Conservation (phyloP, 495 filamentous ascomycete genomes). For the Hamigera avellanea region DNA sequence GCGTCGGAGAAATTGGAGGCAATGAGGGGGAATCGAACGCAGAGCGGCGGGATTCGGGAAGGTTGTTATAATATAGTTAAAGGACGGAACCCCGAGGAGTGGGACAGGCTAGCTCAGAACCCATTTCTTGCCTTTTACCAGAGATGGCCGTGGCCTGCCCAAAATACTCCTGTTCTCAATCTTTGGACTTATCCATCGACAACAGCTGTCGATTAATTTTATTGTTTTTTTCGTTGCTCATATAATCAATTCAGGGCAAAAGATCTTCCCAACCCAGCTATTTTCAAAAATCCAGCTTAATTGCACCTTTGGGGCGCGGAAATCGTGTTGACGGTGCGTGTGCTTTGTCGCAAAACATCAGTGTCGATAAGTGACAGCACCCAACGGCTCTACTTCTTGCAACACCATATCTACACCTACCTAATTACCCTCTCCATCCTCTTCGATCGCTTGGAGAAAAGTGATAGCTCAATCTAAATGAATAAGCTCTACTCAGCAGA, state of each 20-base stretch:
- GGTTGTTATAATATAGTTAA: slow-evolving; percentile 7
- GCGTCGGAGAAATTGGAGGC: slow-evolving; percentile 3
- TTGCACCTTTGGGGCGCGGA: background rate
- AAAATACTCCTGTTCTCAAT: slow-evolving; percentile 46
- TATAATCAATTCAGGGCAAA: background rate
- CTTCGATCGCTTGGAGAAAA: no score
- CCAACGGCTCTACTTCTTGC: no score
- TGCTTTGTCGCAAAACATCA: background rate
- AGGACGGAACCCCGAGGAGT: slow-evolving; percentile 21
- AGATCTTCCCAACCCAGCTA: no score
- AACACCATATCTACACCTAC: background rate
- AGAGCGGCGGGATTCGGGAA: background rate
- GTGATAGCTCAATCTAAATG: no score
- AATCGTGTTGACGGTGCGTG: slow-evolving; percentile 1
- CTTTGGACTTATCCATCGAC: slow-evolving; percentile 42
- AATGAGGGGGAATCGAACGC: slow-evolving; percentile 17
- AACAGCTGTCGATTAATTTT: slow-evolving; percentile 29
- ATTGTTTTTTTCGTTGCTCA: slow-evolving; percentile 10
- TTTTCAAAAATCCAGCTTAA: no score
- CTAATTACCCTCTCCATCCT: no score
- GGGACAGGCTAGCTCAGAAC: slow-evolving; percentile 46
- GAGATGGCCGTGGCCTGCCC: slow-evolving; percentile 53
- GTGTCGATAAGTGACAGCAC: slow-evolving; percentile 4
- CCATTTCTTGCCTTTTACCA: slow-evolving; percentile 64
- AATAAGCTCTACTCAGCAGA: no score